Evolutionary conservation across 2,329 filamentous ascomycete species (phyloP).

Genomic region (Pleurostoma richardsiae): DNA sequence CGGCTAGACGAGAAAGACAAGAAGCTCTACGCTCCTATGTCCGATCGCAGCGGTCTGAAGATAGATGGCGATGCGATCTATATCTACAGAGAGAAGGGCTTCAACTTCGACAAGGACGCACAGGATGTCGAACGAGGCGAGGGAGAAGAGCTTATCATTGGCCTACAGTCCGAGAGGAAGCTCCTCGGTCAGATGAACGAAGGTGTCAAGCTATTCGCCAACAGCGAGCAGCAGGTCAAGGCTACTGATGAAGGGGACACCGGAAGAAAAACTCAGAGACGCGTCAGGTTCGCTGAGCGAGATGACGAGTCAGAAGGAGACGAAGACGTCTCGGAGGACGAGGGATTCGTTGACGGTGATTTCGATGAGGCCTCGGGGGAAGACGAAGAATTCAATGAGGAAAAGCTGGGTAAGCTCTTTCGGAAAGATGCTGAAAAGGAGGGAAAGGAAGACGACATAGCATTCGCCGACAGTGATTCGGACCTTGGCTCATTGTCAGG

Average conservation of each 20-base stretch:
- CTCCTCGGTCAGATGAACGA: conserved; percentile 78
- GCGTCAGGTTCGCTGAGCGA: conserved; percentile 52
- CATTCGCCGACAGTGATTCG: conserved; percentile 94
- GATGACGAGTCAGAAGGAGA: conserved; percentile 53
- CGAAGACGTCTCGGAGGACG: conserved; percentile 46
- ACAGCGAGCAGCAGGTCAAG: conserved; percentile 62
- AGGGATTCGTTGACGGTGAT: conserved; percentile 50
- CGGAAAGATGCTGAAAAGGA: conserved; percentile 45
- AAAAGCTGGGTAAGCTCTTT: conserved; percentile 58
- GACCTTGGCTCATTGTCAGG: conserved; percentile 84
- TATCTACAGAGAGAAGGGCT: conserved; percentile 66
- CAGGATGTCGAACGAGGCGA: conserved; percentile 77
- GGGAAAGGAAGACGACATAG: conserved; percentile 63
- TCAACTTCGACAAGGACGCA: conserved; percentile 66
- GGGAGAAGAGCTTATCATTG: conserved; percentile 91
- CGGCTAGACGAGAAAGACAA: conserved; percentile 95
- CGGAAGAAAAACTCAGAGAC: conserved; percentile 55
- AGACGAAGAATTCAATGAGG: conserved; percentile 53
- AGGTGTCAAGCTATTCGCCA: conserved; percentile 81
- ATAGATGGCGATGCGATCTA: conserved; percentile 98
- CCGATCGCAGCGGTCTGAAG: conserved; percentile 89
- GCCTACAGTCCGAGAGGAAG: conserved; percentile 75
- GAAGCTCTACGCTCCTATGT: conserved; percentile 94
- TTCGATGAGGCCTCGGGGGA: conserved; percentile 44
- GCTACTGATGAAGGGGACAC: conserved; percentile 54